Conservation (phyloP, 495 filamentous ascomycete species). For the Articulospora tetracladia region DNA sequence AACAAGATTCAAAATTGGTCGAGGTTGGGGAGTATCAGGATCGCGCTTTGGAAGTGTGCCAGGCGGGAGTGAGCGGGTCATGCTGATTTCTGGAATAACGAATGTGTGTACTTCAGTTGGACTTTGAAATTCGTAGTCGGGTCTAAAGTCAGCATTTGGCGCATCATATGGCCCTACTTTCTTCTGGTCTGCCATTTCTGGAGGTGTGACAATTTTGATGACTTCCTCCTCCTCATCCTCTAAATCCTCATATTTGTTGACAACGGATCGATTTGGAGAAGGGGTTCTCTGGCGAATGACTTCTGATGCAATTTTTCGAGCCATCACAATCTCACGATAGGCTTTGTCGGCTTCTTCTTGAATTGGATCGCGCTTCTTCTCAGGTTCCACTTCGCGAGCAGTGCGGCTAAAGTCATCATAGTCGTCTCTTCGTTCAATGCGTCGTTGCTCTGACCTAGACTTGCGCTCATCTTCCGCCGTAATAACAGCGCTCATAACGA, state of each 20-base stretch:
- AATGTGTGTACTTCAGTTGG: conserved; percentile 33
- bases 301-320: conserved; percentile 39
- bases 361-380: conserved; percentile 32
- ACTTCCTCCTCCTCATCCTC: conserved; percentile 26
- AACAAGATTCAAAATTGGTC: conserved; percentile 49
- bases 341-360: conserved; percentile 46
- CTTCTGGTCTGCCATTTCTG: conserved; percentile 39
- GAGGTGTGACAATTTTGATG: conserved; percentile 40
- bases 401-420: conserved; percentile 11
- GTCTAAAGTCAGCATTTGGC: conserved; percentile 51
- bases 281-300: conserved; percentile 42
- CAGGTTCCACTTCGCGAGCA: conserved; percentile 9
- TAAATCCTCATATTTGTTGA: conserved; percentile 44
- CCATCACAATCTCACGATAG: conserved; percentile 46
- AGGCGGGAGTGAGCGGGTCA: conserved; percentile 10
- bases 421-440: conserved; percentile 13
- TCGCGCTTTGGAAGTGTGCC: conserved; percentile 29
- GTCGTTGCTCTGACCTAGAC: conserved; percentile 20
- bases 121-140: conserved; percentile 42
- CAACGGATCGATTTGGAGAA: conserved; percentile 41
- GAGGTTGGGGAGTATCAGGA: conserved; percentile 19
- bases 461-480: conserved; percentile 30
- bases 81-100: conserved; percentile 9
- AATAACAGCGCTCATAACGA: conserved; percentile 33
- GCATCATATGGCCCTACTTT: conserved; percentile 44